Evolutionary conservation across 2,329 filamentous ascomycete genomes (phyloP).

Genomic region (Aspergillus intermedius): DNA sequence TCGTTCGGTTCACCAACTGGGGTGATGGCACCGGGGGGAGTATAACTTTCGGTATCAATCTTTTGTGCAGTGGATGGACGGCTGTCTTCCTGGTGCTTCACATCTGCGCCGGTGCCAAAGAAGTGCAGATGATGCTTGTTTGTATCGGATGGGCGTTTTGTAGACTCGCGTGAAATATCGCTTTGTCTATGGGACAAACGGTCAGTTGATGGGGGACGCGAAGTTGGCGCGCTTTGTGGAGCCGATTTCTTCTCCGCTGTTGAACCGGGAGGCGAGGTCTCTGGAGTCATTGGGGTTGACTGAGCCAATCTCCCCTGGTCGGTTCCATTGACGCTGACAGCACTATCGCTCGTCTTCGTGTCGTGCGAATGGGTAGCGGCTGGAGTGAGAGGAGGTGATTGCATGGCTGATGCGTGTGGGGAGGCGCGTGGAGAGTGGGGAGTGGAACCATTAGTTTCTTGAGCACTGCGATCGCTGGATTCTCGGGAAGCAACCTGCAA

Average conservation of each 20-base stretch:
- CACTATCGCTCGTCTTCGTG: conserved; percentile 31
- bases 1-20: conserved; percentile 75
- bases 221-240: conserved; percentile 31
- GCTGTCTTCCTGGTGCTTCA: conserved; percentile 52
- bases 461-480: conserved; percentile 54
- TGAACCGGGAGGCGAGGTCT: conserved; percentile 47
- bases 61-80: conserved; percentile 53
- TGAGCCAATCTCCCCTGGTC: conserved; percentile 27
- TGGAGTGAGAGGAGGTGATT: conserved; percentile 85
- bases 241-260: conserved; percentile 25
- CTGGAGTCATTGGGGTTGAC: conserved; percentile 44
- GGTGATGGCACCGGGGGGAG: conserved; percentile 67
- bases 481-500: conserved; percentile 44
- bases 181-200: conserved; percentile 36
- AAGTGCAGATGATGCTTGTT: conserved; percentile 50
- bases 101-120: conserved; percentile 51
- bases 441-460: conserved; percentile 54
- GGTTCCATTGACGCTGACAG: conserved; percentile 24
- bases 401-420: conserved; percentile 63
- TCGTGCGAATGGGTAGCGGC: conserved; percentile 64
- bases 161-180: conserved; percentile 38
- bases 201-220: conserved; percentile 36
- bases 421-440: conserved; percentile 62
- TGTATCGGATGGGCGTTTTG: conserved; percentile 40
- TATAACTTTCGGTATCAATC: conserved; percentile 39